Conservation (phyloP, 306 rosid species). For the Prunus salicina region DNA sequence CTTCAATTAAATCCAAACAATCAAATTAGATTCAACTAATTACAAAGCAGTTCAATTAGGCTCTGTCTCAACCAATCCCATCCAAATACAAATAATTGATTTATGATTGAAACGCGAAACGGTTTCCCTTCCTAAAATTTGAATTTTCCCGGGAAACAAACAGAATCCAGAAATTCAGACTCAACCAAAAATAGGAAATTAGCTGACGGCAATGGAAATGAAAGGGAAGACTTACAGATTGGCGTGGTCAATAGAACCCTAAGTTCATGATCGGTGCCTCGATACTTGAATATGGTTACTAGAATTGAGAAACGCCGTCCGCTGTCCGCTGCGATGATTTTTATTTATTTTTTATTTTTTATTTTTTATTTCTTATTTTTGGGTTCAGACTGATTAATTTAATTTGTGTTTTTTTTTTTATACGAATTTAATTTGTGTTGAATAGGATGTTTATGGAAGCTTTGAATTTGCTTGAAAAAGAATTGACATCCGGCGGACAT, state of each 20-base stretch:
- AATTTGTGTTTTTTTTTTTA: neutral
- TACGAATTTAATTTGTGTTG: neutral
- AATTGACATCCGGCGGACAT: neutral
- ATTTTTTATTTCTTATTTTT: no score
- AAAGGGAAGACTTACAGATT: conserved; percentile 38
- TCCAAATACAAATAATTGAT: neutral
- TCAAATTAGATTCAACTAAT: conserved; percentile 3
- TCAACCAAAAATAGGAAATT: neutral
- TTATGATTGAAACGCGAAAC: neutral
- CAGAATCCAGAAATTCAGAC: neutral
- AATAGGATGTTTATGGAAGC: neutral
- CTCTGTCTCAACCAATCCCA: neutral
- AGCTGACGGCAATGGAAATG: neutral
- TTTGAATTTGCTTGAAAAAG: neutral
- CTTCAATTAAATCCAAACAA: conserved; percentile 7
- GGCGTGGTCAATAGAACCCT: conserved; percentile 33
- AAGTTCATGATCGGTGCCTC: conserved; percentile 40
- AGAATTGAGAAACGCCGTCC: neutral
- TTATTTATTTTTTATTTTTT: no score
- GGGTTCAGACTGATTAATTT: neutral
- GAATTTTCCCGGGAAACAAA: neutral
- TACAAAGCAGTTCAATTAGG: neutral
- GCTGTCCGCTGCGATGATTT: neutral
- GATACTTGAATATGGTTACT: neutral
- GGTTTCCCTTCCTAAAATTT: neutral